Conservation (phyloP, 306 rosid species). For the Cicer chorassanicum region DNA sequence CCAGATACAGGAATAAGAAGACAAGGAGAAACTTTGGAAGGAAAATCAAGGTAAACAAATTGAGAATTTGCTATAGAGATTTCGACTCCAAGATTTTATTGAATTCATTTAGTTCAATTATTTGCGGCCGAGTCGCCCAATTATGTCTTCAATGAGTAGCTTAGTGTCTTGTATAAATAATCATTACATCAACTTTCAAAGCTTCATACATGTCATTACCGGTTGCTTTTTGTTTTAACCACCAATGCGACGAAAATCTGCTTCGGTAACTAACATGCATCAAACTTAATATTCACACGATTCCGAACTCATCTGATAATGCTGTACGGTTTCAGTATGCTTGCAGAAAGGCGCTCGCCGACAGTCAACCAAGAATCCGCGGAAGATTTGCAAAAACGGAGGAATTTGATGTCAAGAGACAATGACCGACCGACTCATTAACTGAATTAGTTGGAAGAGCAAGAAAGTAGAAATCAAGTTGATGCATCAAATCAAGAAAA, state of each 20-base stretch:
- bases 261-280: not conserved
- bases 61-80: not conserved
- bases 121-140: not conserved
- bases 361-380: conserved; percentile 94
- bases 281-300: not conserved
- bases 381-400: conserved; percentile 97
- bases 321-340: conserved; percentile 67
- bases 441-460: conserved; percentile 33
- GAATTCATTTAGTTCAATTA: not conserved
- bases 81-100: no score
- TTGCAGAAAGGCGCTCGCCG: conserved; percentile 98
- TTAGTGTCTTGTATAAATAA: not conserved
- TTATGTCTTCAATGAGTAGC: not conserved
- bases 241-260: not conserved
- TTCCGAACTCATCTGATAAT: conserved; percentile 5
- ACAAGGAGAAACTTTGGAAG: conserved; percentile 90
- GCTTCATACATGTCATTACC: no score
- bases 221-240: not conserved
- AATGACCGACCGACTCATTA: conserved; percentile 42
- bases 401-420: conserved; percentile 62
- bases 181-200: not conserved
- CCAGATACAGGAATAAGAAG: conserved; percentile 89
- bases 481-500: conserved; percentile 45
- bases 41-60: conserved; percentile 77
- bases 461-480: conserved; percentile 50